Evolutionary conservation across 768 basidiomycete genomes (phyloP).

Genomic region (Cystobasidium onofrii): DNA sequence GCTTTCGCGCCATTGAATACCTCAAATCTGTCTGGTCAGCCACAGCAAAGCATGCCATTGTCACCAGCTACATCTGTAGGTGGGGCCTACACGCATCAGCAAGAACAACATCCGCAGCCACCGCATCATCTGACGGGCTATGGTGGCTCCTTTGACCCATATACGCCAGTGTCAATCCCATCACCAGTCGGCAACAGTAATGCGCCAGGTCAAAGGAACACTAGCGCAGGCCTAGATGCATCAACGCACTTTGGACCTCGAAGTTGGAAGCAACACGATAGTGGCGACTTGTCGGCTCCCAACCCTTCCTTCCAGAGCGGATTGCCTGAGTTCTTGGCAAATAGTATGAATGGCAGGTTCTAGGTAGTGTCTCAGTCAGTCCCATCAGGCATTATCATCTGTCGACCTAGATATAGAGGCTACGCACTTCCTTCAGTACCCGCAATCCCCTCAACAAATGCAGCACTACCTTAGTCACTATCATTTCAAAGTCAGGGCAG

Average conservation of each 20-base stretch:
- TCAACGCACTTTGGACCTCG: background rate
- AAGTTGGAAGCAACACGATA: background rate
- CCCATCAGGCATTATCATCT: background rate
- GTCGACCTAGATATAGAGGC: no score
- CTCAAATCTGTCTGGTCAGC: slow-evolving; percentile 14
- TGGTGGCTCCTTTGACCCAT: background rate
- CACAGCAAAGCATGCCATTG: slow-evolving; percentile 13
- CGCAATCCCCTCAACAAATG: background rate
- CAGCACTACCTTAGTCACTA: background rate
- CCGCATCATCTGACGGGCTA: background rate
- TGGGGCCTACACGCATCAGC: background rate
- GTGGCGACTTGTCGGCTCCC: background rate
- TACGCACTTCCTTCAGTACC: background rate
- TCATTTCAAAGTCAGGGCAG: no score
- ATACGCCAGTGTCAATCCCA: slow-evolving; percentile 13
- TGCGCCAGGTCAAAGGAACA: background rate
- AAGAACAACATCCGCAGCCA: background rate
- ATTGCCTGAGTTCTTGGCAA: background rate
- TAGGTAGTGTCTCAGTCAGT: background rate
- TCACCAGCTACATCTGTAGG: background rate
- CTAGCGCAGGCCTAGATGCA: background rate
- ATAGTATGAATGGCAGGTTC: background rate
- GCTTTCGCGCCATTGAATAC: slow-evolving; percentile 27
- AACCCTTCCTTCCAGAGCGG: background rate
- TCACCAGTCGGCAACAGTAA: slow-evolving; percentile 11